phyloP scores from a whole-genome alignment of 129 eudicot genomes.

The Saussurea involucrata region DNA sequence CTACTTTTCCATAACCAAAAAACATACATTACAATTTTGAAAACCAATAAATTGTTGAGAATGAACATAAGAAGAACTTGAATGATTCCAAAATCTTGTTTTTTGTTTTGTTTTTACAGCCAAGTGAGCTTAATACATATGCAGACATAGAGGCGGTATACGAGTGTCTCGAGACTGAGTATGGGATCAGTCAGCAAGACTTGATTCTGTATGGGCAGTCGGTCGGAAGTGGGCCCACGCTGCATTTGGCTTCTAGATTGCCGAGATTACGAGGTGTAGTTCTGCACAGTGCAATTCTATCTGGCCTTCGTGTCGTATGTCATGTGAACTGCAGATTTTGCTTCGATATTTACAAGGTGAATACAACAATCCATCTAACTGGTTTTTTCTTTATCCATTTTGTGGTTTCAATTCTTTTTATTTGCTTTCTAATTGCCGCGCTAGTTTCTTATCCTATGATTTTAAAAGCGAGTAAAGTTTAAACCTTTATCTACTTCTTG shows the following conservation, averaged over 20 bases:
- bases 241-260: conserved; percentile 75
- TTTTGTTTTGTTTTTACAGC: conserved; percentile 42
- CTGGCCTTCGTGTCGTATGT: conserved; percentile 95
- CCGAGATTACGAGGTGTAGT: conserved; percentile 93
- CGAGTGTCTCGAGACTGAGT: conserved; percentile 84
- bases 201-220: conserved; percentile 87
- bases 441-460: not conserved
- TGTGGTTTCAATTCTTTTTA: not conserved
- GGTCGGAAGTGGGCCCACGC: conserved; percentile 96
- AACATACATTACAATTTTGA: not conserved
- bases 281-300: conserved; percentile 92
- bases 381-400: not conserved
- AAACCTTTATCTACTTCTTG: too few relatives aligned
- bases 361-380: not conserved
- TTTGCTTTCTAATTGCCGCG: not conserved
- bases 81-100: conserved; percentile 4
- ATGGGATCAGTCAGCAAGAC: conserved; percentile 88
- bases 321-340: conserved; percentile 77
- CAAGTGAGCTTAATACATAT: conserved; percentile 86
- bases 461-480: not conserved
- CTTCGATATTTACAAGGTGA: conserved; percentile 78
- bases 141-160: conserved; percentile 96
- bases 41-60: not conserved
- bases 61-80: not conserved
- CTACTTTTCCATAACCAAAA: not conserved